Evolutionary conservation across 148 eudicot genomes (phyloP).

Genomic region (Salicornia ramosissima): DNA sequence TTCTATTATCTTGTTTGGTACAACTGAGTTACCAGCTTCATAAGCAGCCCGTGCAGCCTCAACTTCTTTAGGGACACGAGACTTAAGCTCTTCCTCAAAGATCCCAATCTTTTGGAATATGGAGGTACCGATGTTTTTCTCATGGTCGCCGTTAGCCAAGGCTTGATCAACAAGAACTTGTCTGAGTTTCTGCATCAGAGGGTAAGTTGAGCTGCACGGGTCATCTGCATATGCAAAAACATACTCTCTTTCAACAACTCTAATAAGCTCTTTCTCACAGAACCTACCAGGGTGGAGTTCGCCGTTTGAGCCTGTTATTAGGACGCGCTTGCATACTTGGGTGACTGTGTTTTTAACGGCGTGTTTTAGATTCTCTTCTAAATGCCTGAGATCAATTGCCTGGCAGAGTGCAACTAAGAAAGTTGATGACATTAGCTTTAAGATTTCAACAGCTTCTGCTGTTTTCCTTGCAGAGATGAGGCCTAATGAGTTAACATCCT

Average conservation of each 20-base stretch:
- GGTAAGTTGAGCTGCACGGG: constrained; percentile 62
- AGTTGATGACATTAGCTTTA: constrained; percentile 81
- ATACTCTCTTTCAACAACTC: constrained; percentile 68
- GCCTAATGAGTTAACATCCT: constrained; percentile 85
- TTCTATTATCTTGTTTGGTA: constrained; percentile 61
- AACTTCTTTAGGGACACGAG: constrained; percentile 53
- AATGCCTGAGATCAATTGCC: constrained; percentile 65
- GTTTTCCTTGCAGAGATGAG: constrained; percentile 79
- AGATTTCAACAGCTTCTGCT: constrained; percentile 67
- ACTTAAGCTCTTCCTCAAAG: constrained; percentile 62
- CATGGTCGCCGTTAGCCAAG: constrained; percentile 50
- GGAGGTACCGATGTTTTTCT: constrained; percentile 49
- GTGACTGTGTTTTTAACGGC: constrained; percentile 61
- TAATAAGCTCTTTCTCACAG: constrained; percentile 66
- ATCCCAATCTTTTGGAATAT: constrained; percentile 73
- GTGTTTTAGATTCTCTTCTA: constrained; percentile 63
- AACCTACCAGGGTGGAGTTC: constrained; percentile 78
- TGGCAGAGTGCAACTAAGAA: constrained; percentile 70
- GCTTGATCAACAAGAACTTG: constrained; percentile 62
- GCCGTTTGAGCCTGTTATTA: constrained; percentile 62
- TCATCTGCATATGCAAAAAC: constrained; percentile 72
- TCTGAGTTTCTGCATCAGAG: constrained; percentile 61
- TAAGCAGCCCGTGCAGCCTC: constrained; percentile 45
- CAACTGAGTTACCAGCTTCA: constrained; percentile 41
- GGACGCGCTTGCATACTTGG: constrained; percentile 51